These are phyloP conservation scores for Podospora anserina DNA, from an alignment of 495 filamentous ascomycete species.

Conservation along the genomic window DNA sequence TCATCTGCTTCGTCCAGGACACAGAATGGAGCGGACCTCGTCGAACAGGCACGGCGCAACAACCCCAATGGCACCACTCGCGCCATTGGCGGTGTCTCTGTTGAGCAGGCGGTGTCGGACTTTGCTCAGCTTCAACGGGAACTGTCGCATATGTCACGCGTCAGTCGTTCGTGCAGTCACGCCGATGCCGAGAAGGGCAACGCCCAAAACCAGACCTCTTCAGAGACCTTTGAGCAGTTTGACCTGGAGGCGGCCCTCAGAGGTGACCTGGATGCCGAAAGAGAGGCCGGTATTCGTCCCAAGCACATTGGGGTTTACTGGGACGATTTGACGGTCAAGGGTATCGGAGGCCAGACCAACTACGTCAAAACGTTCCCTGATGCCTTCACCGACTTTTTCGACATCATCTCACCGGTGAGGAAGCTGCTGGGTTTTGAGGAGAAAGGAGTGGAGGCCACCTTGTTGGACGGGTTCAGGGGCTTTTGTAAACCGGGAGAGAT, in stretches of 20 bases:
- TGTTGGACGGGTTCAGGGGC: constrained; percentile 54
- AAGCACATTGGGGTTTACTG: constrained; percentile 81
- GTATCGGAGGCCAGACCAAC: constrained; percentile 71
- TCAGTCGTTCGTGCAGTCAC: constrained; percentile 39
- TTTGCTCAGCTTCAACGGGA: constrained; percentile 73
- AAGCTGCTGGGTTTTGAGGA: constrained; percentile 56
- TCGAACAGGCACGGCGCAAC: constrained; percentile 43
- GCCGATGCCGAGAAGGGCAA: constrained; percentile 43
- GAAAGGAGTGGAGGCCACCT: constrained; percentile 62
- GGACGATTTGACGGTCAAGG: constrained; percentile 73
- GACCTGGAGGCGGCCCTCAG: constrained; percentile 67
- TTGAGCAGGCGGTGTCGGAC: constrained; percentile 69
- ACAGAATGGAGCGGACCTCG: constrained; percentile 40
- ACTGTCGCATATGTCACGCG: constrained; percentile 62
- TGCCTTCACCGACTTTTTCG: constrained; percentile 73
- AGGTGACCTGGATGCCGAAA: constrained; percentile 65
- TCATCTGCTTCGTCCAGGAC: constrained; percentile 43
- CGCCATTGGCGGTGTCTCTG: constrained; percentile 55
- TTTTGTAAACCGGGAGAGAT: constrained; percentile 76
- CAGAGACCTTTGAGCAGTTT: constrained; percentile 57
- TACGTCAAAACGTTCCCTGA: constrained; percentile 81
- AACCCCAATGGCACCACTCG: constrained; percentile 53
- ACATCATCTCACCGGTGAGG: constrained; percentile 59
- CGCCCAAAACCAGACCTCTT: constrained; percentile 46
- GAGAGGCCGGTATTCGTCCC: constrained; percentile 69